These are phyloP conservation scores for Clavispora vitiphila DNA, from an alignment of 805 yeast genomes.

Conservation along the genomic window DNA sequence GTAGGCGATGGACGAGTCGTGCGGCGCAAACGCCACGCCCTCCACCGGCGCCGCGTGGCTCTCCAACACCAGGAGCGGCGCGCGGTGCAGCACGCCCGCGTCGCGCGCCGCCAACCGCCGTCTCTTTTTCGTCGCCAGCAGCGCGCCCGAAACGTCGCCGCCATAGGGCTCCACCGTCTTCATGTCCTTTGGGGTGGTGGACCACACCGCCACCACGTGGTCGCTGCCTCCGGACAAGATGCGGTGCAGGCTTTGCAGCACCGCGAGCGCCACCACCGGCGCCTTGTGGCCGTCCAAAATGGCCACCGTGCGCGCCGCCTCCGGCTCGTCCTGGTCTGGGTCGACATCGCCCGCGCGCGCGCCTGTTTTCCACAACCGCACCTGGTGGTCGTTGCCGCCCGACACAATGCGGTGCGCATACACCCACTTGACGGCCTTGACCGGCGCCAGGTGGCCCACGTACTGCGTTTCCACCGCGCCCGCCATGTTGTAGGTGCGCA, in stretches of 20 bases:
- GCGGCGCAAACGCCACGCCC: constrained; percentile 67
- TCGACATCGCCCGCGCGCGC: constrained; percentile 18
- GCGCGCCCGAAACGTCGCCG: constrained; percentile 25
- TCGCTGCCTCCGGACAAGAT: constrained; percentile 86
- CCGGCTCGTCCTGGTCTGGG: constrained; percentile 35
- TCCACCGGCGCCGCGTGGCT: constrained; percentile 88
- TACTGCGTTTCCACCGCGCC: constrained; percentile 79
- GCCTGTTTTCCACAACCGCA: constrained; percentile 80
- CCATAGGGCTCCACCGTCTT: constrained; percentile 32
- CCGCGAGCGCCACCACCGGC: constrained; percentile 73
- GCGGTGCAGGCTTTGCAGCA: constrained; percentile 47
- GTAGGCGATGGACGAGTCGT: constrained; percentile 78
- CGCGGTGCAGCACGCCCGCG: constrained; percentile 69
- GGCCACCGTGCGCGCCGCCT: constrained; percentile 73
- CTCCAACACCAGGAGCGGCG: constrained; percentile 73
- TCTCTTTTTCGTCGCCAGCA: constrained; percentile 85
- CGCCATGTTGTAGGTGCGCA: constrained; percentile 77
- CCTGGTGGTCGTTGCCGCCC: constrained; percentile 83
- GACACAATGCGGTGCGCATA: constrained; percentile 71
- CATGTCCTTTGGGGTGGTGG: constrained; percentile 81
- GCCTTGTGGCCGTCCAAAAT: constrained; percentile 87
- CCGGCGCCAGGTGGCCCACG: constrained; percentile 84
- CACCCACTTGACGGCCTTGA: constrained; percentile 77
- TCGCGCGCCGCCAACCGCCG: constrained; percentile 76
- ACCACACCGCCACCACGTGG: constrained; percentile 79